Evolutionary conservation across 2,329 filamentous ascomycete genomes (phyloP).

Genomic region (Trichoderma hamatum): DNA sequence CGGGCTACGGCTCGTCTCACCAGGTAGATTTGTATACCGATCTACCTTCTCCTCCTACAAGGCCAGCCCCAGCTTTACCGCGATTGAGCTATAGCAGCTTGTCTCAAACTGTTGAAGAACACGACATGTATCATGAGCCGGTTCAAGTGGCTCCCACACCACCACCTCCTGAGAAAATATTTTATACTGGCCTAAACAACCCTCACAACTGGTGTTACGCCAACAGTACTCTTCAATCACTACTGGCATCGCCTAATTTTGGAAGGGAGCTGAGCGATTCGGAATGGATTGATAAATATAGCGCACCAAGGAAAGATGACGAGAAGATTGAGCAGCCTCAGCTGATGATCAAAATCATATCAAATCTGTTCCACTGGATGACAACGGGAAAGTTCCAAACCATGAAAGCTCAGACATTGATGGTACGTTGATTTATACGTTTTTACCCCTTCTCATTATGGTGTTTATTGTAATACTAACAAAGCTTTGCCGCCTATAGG

Average conservation of each 20-base stretch:
- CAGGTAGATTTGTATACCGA: constrained; percentile 50
- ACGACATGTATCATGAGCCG: constrained; percentile 44
- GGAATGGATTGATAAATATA: constrained; percentile 65
- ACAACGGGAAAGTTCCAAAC: constrained; percentile 51
- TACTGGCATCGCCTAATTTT: constrained; percentile 75
- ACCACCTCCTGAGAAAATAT: constrained; percentile 40
- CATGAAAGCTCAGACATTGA: constrained; percentile 59
- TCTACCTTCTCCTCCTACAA: constrained; percentile 60
- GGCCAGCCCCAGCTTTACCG: constrained; percentile 69
- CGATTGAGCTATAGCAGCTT: constrained; percentile 81
- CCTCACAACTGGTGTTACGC: constrained; percentile 87
- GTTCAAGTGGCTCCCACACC: constrained; percentile 42
- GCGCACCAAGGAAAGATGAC: constrained; percentile 67
- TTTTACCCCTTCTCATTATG: not conserved
- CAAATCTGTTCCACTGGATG: constrained; percentile 62
- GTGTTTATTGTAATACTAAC: not conserved
- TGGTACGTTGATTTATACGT: constrained; percentile 48
- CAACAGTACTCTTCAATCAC: constrained; percentile 84
- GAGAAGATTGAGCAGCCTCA: constrained; percentile 58
- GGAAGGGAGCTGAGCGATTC: constrained; percentile 62
- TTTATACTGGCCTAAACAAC: constrained; percentile 71
- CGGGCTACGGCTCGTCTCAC: constrained; percentile 38
- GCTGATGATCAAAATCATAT: constrained; percentile 62
- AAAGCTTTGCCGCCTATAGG: constrained; percentile 40
- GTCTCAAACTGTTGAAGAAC: constrained; percentile 43